A percentile compares a stretch with the other conserved stretches of the same genome.
Conservation (phyloP, 768 basidiomycete genomes). For the Pleurotus citrinopileatus region DNA sequence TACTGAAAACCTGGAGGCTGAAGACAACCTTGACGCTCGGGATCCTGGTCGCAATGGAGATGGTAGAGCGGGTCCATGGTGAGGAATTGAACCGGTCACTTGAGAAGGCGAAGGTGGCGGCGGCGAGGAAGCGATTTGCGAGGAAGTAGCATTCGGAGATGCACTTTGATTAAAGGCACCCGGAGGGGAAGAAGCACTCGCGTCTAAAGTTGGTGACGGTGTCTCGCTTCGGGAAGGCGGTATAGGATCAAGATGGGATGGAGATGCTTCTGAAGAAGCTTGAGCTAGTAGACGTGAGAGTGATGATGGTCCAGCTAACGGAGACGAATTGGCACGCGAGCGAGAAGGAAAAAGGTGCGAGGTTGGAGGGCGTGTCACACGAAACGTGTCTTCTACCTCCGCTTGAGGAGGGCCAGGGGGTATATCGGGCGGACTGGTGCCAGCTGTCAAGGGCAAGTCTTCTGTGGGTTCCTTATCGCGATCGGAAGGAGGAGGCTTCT, state of each 20-base stretch:
- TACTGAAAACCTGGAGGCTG: slow-evolving; percentile 65
- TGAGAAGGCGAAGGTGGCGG: slow-evolving; percentile 35
- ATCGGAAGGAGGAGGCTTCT: slow-evolving; percentile 38
- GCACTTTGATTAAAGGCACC: neutral
- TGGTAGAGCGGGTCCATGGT: slow-evolving; percentile 32
- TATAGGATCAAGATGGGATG: slow-evolving; percentile 16
- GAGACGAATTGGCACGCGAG: slow-evolving; percentile 63
- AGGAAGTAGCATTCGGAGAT: slow-evolving; percentile 14
- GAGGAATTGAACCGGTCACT: slow-evolving; percentile 31
- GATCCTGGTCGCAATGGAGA: slow-evolving; percentile 73
- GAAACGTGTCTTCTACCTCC: slow-evolving; percentile 74
- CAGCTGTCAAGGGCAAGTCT: slow-evolving; percentile 20
- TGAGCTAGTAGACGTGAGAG: slow-evolving; percentile 79
- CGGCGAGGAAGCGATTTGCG: slow-evolving; percentile 29
- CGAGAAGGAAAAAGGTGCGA: slow-evolving; percentile 66
- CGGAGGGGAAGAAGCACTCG: neutral
- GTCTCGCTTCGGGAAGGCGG: slow-evolving; percentile 26
- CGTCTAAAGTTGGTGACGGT: slow-evolving; percentile 23
- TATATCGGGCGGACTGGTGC: slow-evolving; percentile 36
- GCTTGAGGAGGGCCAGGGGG: slow-evolving; percentile 64
- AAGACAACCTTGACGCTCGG: slow-evolving; percentile 66
- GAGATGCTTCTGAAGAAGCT: slow-evolving; percentile 45
- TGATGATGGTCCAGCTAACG: slow-evolving; percentile 72
- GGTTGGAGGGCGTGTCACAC: slow-evolving; percentile 60
- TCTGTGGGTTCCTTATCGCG: slow-evolving; percentile 36